Conservation (phyloP, 1,284 basidiomycete species). For the Cutaneotrichosporon mucoides region DNA sequence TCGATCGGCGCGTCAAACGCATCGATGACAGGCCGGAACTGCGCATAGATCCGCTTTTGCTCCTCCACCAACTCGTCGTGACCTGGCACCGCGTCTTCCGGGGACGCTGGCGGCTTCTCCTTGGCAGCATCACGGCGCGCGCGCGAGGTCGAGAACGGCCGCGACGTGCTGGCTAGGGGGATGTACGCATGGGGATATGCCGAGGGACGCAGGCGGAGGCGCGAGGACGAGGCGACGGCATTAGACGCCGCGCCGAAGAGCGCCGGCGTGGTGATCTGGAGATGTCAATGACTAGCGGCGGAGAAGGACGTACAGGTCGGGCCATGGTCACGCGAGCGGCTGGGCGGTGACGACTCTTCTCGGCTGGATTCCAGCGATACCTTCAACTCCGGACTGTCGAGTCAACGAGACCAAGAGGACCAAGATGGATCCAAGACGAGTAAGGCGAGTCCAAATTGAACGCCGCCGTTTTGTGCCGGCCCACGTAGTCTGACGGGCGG, state of each 20-base stretch:
- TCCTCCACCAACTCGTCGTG: background rate
- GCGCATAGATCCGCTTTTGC: constrained; percentile 22
- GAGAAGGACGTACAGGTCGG: background rate
- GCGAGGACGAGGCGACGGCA: background rate
- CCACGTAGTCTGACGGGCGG: background rate
- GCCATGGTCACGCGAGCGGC: constrained; percentile 11
- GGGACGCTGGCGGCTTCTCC: background rate
- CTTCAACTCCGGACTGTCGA: no score
- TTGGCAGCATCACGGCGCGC: background rate
- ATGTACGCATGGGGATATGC: background rate
- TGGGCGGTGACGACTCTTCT: no score
- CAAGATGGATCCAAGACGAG: no score
- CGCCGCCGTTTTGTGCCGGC: no score
- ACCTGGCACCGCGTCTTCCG: no score
- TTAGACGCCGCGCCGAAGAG: background rate
- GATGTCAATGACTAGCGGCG: background rate
- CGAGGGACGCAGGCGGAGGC: background rate
- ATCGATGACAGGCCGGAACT: constrained; percentile 38
- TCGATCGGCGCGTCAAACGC: constrained; percentile 37
- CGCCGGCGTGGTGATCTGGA: background rate
- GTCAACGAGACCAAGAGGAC: background rate
- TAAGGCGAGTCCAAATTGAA: no score
- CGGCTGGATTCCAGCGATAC: no score
- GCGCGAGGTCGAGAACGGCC: background rate
- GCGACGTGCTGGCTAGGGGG: background rate